phyloP scores from a whole-genome alignment of 768 basidiomycete genomes.

The Auriscalpium vulgare region DNA sequence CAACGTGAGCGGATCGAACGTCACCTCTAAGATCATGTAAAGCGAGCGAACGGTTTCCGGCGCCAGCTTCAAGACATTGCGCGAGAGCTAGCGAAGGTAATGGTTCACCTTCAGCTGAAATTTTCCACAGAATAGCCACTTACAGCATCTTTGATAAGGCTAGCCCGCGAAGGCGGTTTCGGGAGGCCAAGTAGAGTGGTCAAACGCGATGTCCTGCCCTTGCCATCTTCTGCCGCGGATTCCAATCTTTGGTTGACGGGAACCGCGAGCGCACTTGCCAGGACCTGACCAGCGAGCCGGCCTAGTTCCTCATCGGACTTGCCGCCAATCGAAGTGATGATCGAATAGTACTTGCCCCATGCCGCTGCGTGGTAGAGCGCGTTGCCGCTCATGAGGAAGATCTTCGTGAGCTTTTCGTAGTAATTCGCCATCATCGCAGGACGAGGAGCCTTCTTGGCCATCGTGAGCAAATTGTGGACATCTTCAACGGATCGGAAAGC shows the following conservation, averaged over 20 bases:
- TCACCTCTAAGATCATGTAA: slow-evolving; percentile 84
- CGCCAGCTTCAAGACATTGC: slow-evolving; percentile 75
- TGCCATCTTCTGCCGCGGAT: slow-evolving; percentile 39
- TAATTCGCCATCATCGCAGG: slow-evolving; percentile 98
- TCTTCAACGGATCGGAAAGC: slow-evolving; percentile 98
- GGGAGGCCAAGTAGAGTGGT: slow-evolving; percentile 79
- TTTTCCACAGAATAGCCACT: slow-evolving; percentile 21
- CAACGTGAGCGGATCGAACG: slow-evolving; percentile 87
- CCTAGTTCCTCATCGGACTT: slow-evolving; percentile 72
- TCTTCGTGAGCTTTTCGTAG: slow-evolving; percentile 95
- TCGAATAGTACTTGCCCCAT: slow-evolving; percentile 79
- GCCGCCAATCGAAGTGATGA: slow-evolving; percentile 64
- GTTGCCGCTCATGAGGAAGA: slow-evolving; percentile 93
- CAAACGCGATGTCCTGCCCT: slow-evolving; percentile 68
- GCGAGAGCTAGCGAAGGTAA: slow-evolving; percentile 49
- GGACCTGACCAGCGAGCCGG: slow-evolving; percentile 81
- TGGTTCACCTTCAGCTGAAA: too few species aligned
- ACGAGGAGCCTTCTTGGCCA: slow-evolving; percentile 88
- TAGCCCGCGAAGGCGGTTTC: slow-evolving; percentile 80
- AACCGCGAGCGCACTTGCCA: slow-evolving; percentile 88
- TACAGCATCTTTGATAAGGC: slow-evolving; percentile 82
- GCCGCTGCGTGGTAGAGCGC: slow-evolving; percentile 95
- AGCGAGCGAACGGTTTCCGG: slow-evolving; percentile 67
- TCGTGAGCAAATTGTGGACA: slow-evolving; percentile 88
- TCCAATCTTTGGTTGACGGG: slow-evolving; percentile 65